Conservation (phyloP, 2,329 filamentous ascomycete species). For the Cladobotryum protrusum region DNA sequence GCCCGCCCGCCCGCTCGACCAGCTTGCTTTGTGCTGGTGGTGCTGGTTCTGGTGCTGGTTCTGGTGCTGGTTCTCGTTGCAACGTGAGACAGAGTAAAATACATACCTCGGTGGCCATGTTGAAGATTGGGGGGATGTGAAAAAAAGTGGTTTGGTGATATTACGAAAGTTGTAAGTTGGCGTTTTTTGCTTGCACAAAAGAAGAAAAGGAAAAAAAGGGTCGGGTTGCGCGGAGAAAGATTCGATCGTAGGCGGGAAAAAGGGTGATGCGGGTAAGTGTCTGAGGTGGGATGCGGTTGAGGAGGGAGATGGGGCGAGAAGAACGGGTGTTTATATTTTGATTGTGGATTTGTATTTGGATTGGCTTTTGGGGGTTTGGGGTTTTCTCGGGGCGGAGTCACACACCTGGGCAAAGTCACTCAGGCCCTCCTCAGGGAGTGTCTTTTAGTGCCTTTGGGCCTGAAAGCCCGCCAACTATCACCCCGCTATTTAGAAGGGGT, state of each 20-base stretch:
- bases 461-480: neutral
- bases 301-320: constrained; percentile 19
- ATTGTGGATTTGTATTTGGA: constrained; percentile 22
- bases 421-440: no score
- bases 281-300: constrained; percentile 18
- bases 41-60: no score
- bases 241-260: constrained; percentile 13
- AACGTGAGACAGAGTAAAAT: constrained; percentile 8
- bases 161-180: neutral
- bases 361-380: constrained; percentile 15
- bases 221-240: constrained; percentile 6
- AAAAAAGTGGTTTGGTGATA: neutral
- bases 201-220: constrained; percentile 5
- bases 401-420: no score
- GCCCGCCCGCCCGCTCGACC: no score
- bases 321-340: constrained; percentile 27
- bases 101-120: constrained; percentile 32
- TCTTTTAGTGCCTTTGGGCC: neutral
- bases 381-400: constrained; percentile 11
- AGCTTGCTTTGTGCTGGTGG: no score
- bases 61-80: neutral
- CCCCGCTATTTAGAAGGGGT: no score
- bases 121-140: constrained; percentile 11
- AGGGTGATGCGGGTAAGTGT: constrained; percentile 19
- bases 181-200: constrained; percentile 1